Evolutionary conservation across 495 filamentous ascomycete species (phyloP).

Genomic region (Lepidopterella palustris): DNA sequence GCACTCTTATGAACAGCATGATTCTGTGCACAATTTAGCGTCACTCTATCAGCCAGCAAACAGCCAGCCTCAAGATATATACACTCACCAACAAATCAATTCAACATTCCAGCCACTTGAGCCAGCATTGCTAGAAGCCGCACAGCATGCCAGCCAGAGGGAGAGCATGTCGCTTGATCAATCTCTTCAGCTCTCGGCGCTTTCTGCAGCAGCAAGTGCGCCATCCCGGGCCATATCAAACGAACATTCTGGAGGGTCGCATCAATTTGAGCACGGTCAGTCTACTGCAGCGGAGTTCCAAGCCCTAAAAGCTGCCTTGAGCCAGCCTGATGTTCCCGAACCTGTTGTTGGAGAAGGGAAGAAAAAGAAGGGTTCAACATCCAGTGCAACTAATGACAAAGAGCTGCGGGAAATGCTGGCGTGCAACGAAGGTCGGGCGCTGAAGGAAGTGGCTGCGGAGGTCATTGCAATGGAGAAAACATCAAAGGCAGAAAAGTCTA

Average conservation of each 20-base stretch:
- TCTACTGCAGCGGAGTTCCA: not conserved
- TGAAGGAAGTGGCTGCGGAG: slow-evolving; percentile 79
- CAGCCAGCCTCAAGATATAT: slow-evolving; percentile 5
- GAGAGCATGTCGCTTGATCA: slow-evolving; percentile 16
- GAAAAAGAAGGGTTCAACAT: slow-evolving; percentile 61
- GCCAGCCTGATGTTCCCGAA: not conserved
- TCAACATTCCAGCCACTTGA: slow-evolving; percentile 14
- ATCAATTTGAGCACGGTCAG: slow-evolving; percentile 12
- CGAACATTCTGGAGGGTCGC: not conserved
- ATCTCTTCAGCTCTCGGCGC: slow-evolving; percentile 11
- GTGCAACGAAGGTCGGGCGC: slow-evolving; percentile 62
- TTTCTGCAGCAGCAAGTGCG: slow-evolving; percentile 2
- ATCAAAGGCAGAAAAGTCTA: slow-evolving; percentile 84
- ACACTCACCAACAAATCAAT: slow-evolving; percentile 2
- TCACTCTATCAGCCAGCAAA: slow-evolving; percentile 8
- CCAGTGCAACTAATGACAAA: slow-evolving; percentile 79
- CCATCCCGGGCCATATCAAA: not conserved
- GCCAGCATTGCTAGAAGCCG: slow-evolving; percentile 20
- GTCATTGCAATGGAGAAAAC: slow-evolving; percentile 66
- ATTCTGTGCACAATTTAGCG: not conserved
- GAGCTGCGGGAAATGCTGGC: slow-evolving; percentile 82
- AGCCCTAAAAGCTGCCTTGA: not conserved
- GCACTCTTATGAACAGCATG: slow-evolving; percentile 22
- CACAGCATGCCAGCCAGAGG: slow-evolving; percentile 22
- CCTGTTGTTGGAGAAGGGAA: slow-evolving; percentile 53